Base-by-base conservation (phyloP, 164 flowering plant genomes). In the Vitis rotundifolia region DNA sequence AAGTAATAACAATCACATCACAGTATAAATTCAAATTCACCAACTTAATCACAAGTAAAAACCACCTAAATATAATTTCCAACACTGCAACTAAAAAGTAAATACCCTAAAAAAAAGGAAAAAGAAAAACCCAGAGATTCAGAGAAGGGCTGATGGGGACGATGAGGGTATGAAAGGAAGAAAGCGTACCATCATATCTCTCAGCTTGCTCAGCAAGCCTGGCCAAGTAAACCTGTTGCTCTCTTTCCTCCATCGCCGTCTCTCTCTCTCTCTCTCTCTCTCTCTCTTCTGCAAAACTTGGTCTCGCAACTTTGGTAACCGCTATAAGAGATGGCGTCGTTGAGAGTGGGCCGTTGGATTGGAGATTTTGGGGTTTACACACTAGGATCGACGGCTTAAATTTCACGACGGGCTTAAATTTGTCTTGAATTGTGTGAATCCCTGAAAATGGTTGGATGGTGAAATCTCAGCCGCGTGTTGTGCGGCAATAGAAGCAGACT, bases 161-260 rank as follows among this genome's bases (percentile, higher is more conserved):
- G 9, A 9, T 51, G 15, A 61, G 14, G 13, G 6, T 11, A 52
- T 3, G 5, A 3, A 53, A 14, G 29, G 14, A 13, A 57, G 26
- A 53, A 55, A 37, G 13, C 19, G 52, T 69, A 83, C 89, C 89
- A 73, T 83, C 85, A 16, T 85, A 83, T 81, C 89, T 73, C 72
- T 85, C 89, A 16, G 86, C 86, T 66, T 85, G 86, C 71, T 80
- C 89, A 6, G 86, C 83, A 66, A 83, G 82, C 59, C 75, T 83
- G 28, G 89, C 85, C 78, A 76, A 62, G 82, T 83, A 85, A 49
- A 80, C 81, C 28, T 68, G 76, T 31, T 68, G 73, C 77, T 83
- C 84, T 68, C 89, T 85, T 72, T 85, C 86, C 55, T 78, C 83
- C 82, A 73, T 81, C 75, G 64, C 77, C 8, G 52, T 52, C 55